These are phyloP conservation scores for Phanerochaete carnosa DNA, from an alignment of 768 basidiomycete genomes.

Conservation along the genomic window DNA sequence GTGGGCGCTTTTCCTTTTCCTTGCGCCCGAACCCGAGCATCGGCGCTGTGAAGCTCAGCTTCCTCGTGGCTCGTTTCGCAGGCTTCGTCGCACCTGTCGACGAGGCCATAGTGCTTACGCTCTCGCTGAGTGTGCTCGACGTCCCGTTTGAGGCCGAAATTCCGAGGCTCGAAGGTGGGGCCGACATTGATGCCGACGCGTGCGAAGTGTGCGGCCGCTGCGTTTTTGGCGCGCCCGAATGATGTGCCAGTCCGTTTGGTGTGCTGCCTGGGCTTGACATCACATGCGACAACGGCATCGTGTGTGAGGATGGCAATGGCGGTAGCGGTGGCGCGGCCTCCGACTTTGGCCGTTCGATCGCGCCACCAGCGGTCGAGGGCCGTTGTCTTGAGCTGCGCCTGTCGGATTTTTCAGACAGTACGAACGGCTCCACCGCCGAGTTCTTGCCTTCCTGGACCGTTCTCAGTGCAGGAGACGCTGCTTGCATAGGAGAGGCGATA, in stretches of 20 bases:
- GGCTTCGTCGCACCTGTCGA: conserved; percentile 8
- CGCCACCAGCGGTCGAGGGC: conserved; percentile 40
- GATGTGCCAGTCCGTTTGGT: background rate
- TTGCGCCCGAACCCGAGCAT: conserved; percentile 54
- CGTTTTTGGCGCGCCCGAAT: background rate
- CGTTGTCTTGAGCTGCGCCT: conserved; percentile 24
- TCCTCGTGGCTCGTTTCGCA: conserved; percentile 50
- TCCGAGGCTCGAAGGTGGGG: background rate
- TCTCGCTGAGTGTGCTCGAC: conserved; percentile 9
- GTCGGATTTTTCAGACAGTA: conserved; percentile 7
- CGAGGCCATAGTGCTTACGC: conserved; percentile 15
- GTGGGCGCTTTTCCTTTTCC: conserved; percentile 40
- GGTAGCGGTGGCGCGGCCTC: conserved; percentile 14
- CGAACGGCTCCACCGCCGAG: conserved; percentile 17
- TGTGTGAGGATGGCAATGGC: conserved; percentile 12
- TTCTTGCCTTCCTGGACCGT: conserved; percentile 19
- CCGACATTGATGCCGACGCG: background rate
- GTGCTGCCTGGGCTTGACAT: background rate
- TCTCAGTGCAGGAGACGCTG: background rate
- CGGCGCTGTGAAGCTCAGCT: conserved; percentile 65
- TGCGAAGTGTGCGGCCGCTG: conserved; percentile 9
- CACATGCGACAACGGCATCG: background rate
- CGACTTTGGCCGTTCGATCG: conserved; percentile 14
- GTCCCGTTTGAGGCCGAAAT: conserved; percentile 13
- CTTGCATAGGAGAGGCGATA: background rate